These are phyloP conservation scores for Xylaria sp. DNA, from an alignment of 2,329 filamentous ascomycete species.

Conservation along the genomic window DNA sequence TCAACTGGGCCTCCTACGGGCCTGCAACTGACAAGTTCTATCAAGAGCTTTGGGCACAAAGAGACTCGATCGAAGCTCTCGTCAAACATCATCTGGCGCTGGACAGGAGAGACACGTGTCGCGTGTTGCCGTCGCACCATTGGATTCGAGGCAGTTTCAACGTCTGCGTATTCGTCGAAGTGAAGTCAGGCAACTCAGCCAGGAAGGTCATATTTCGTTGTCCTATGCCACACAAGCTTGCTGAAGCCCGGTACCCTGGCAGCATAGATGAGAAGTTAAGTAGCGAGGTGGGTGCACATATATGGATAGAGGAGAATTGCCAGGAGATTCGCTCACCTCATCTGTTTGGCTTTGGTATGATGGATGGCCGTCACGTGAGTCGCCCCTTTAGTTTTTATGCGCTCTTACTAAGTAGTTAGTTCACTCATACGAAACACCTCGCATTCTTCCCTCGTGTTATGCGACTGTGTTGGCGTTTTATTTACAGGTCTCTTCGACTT, in stretches of 20 bases:
- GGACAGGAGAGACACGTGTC: background rate
- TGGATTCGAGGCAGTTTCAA: slow-evolving; percentile 15
- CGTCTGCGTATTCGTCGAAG: slow-evolving; percentile 12
- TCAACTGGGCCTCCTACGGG: slow-evolving; percentile 7
- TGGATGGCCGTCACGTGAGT: slow-evolving; percentile 14
- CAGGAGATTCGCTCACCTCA: slow-evolving; percentile 13
- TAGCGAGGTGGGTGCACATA: slow-evolving; percentile 9
- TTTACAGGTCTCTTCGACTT: slow-evolving; percentile 12
- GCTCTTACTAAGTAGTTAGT: slow-evolving; percentile 17
- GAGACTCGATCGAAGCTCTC: slow-evolving; percentile 10
- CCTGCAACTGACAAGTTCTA: slow-evolving; percentile 15
- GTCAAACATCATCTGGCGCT: slow-evolving; percentile 12
- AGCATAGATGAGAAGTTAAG: slow-evolving; percentile 23
- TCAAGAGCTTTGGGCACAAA: slow-evolving; percentile 19
- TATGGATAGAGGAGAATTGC: slow-evolving; percentile 22
- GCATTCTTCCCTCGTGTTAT: slow-evolving; percentile 3
- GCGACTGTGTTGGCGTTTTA: slow-evolving; percentile 1
- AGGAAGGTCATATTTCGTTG: slow-evolving; percentile 22
- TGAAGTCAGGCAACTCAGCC: background rate
- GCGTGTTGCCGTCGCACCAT: background rate
- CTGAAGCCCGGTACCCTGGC: slow-evolving; percentile 15
- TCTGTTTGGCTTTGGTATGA: slow-evolving; percentile 18
- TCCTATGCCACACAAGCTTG: slow-evolving; percentile 22
- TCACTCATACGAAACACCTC: slow-evolving; percentile 12
- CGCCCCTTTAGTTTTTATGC: background rate